Evolutionary conservation across 2,329 filamentous ascomycete genomes (phyloP).

Genomic region (Verticillium albo-atrum): DNA sequence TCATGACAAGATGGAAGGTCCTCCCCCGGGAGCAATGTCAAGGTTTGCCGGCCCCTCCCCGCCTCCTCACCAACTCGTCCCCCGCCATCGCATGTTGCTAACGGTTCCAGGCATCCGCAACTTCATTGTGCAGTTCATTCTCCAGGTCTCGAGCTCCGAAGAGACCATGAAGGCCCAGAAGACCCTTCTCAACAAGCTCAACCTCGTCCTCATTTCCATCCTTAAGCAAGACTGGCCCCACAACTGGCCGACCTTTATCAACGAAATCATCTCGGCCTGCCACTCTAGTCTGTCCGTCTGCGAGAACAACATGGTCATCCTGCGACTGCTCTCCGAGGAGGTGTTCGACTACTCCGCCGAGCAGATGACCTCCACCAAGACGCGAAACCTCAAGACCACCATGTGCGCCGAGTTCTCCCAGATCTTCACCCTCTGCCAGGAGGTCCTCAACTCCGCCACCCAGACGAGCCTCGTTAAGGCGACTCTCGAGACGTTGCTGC

Average conservation of each 20-base stretch:
- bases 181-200: conserved; percentile 95
- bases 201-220: conserved; percentile 93
- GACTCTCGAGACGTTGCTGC: conserved; percentile 91
- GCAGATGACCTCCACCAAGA: conserved; percentile 98
- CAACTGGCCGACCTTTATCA: conserved; percentile 99
- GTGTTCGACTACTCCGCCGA: conserved; percentile 99
- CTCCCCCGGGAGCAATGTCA: conserved; percentile 93
- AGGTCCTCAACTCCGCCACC: conserved; percentile 86
- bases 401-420: conserved; percentile 99
- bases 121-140: conserved; percentile 98
- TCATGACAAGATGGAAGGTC: conserved; percentile 98
- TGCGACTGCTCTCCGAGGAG: conserved; percentile 92
- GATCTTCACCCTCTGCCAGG: conserved; percentile 96
- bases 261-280: conserved; percentile 96
- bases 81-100: not conserved
- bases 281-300: conserved; percentile 94
- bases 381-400: conserved; percentile 91
- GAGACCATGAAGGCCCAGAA: conserved; percentile 80
- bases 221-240: conserved; percentile 99
- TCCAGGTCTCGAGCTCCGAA: conserved; percentile 86
- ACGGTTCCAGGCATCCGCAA: conserved; percentile 78
- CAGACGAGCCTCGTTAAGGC: conserved; percentile 88
- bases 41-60: too few relatives aligned
- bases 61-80: conserved; percentile 20
- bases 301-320: conserved; percentile 99